Percentiles rank a stretch among this genome's conserved stretches.
These are phyloP conservation scores for Eutrema yunnanense DNA, from an alignment of 345 rosid genomes.

Conservation along the genomic window DNA sequence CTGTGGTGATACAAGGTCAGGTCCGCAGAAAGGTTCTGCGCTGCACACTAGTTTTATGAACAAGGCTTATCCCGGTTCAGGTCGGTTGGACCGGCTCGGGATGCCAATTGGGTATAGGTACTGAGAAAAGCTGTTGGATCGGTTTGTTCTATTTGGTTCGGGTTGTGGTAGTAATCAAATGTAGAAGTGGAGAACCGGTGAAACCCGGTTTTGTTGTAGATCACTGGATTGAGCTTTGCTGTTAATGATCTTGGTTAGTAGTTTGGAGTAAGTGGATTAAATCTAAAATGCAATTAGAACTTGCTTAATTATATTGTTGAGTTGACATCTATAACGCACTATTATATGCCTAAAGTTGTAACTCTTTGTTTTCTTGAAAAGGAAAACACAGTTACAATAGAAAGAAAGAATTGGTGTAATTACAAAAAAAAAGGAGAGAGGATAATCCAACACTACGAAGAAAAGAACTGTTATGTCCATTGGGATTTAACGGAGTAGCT, in stretches of 20 bases:
- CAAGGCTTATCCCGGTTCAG: constrained; percentile 93
- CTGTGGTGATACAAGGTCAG: constrained; percentile 39
- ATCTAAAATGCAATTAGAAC: constrained; percentile 15
- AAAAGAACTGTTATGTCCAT: constrained; percentile 44
- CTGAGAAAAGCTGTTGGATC: constrained; percentile 1
- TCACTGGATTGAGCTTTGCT: constrained; percentile 7
- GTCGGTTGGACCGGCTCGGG: constrained; percentile 81
- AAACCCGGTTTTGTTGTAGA: constrained; percentile 12
- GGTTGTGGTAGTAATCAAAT: not conserved
- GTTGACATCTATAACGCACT: not conserved
- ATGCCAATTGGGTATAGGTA: constrained; percentile 57
- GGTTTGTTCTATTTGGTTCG: not conserved
- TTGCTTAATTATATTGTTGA: not conserved
- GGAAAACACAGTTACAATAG: not conserved
- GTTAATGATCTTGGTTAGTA: constrained; percentile 17
- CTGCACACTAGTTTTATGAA: constrained; percentile 50
- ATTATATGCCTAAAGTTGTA: not conserved
- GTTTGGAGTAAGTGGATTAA: constrained; percentile 11
- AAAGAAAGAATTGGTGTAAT: not conserved
- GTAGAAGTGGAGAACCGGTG: not conserved
- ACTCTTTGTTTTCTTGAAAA: not conserved
- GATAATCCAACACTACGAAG: not conserved
- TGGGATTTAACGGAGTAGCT: constrained; percentile 69
- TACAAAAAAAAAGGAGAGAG: not conserved
- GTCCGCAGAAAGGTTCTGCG: constrained; percentile 47